Percentiles rank a stretch among this genome's conserved stretches.
Evolutionary conservation across 495 filamentous ascomycete genomes (phyloP).

Genomic region (Clavariopsis aquatica): DNA sequence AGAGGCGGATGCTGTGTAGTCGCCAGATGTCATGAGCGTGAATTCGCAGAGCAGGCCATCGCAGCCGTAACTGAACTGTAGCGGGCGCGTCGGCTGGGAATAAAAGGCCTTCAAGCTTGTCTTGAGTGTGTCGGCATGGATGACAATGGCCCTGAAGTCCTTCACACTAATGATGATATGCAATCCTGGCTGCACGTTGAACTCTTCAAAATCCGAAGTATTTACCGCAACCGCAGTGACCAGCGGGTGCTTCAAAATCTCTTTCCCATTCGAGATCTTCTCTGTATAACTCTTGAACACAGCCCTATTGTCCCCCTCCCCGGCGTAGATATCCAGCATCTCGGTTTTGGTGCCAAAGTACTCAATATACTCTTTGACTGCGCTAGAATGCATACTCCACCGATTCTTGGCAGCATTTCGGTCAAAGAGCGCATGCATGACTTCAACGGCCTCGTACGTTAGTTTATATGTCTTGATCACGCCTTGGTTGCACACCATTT

Average conservation of each 20-base stretch:
- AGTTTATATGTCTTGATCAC: conserved; percentile 90
- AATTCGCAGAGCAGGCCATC: conserved; percentile 82
- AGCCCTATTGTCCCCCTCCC: conserved; percentile 64
- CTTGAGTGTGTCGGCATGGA: conserved; percentile 77
- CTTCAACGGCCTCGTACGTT: conserved; percentile 78
- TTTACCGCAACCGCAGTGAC: conserved; percentile 90
- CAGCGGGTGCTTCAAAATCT: conserved; percentile 88
- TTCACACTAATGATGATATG: conserved; percentile 90
- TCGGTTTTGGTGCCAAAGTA: conserved; percentile 91
- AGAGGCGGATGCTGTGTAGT: conserved; percentile 54
- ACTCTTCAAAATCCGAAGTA: conserved; percentile 81
- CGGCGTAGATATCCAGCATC: conserved; percentile 82
- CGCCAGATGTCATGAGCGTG: conserved; percentile 92
- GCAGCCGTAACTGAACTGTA: conserved; percentile 75
- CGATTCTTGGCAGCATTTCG: conserved; percentile 65
- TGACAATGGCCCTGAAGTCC: conserved; percentile 88
- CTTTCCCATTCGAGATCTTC: conserved; percentile 80
- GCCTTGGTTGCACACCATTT: conserved; percentile 85
- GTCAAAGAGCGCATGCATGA: conserved; percentile 88
- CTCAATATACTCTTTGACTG: conserved; percentile 80
- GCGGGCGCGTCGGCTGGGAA: conserved; percentile 74
- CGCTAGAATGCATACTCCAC: conserved; percentile 75
- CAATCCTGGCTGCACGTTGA: conserved; percentile 72
- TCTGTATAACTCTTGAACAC: conserved; percentile 96
- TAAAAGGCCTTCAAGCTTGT: conserved; percentile 73